These are phyloP conservation scores for Pilatotrama ljubarskyi DNA, from an alignment of 768 basidiomycete genomes.

Conservation along the genomic window DNA sequence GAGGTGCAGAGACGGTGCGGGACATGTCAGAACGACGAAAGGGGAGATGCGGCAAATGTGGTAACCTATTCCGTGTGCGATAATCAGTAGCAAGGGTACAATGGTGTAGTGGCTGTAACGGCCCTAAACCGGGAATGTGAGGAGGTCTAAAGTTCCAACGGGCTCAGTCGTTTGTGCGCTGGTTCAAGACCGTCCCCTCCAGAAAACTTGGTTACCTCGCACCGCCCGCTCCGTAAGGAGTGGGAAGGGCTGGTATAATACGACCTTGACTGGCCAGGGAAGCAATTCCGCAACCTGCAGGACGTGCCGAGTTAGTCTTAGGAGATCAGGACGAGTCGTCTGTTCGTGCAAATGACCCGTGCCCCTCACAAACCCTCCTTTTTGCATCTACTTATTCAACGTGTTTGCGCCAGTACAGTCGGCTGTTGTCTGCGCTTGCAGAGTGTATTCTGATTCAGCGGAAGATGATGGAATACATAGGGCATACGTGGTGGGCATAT, in stretches of 20 bases:
- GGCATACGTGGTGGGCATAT: too few relatives aligned
- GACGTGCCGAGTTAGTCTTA: slow-evolving; percentile 89
- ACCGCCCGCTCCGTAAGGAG: slow-evolving; percentile 61
- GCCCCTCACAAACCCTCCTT: slow-evolving; percentile 78
- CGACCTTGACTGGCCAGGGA: slow-evolving; percentile 84
- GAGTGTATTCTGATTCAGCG: too few relatives aligned
- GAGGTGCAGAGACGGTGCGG: neutral
- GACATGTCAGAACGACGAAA: too few relatives aligned
- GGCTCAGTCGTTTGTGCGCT: slow-evolving; percentile 69
- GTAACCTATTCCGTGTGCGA: neutral
- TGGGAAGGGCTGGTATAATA: slow-evolving; percentile 79
- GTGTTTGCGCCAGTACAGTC: too few relatives aligned
- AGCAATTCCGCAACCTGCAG: slow-evolving; percentile 91
- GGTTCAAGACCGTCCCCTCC: slow-evolving; percentile 93
- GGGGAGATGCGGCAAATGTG: neutral
- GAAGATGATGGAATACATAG: too few relatives aligned
- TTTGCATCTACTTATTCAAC: neutral
- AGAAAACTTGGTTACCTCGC: slow-evolving; percentile 89
- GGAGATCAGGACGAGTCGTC: slow-evolving; percentile 85
- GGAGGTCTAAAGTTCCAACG: slow-evolving; percentile 60
- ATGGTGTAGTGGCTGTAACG: slow-evolving; percentile 79
- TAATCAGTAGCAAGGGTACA: slow-evolving; percentile 17
- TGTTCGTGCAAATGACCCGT: slow-evolving; percentile 77
- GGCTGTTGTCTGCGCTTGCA: too few relatives aligned
- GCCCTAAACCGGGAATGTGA: slow-evolving; percentile 82